Percentiles rank a stretch among this genome's conserved stretches.
Conservation (phyloP, 441 rosid species). For the Populus hybrid region DNA sequence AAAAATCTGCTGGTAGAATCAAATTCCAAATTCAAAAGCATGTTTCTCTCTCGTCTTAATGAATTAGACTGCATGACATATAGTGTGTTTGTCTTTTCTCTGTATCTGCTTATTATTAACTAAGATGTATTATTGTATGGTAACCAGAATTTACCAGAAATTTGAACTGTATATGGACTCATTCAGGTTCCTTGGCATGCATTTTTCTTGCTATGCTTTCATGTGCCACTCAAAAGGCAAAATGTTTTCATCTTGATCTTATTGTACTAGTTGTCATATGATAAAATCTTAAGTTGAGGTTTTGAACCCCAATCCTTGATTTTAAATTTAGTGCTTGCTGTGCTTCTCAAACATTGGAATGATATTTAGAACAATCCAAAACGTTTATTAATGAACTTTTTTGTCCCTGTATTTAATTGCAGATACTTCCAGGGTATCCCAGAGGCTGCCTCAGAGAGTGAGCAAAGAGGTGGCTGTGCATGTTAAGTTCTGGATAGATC, state of each 20-base stretch:
- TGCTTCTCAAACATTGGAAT: not conserved
- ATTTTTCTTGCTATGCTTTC: not conserved
- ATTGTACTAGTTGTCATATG: not conserved
- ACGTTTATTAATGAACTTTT: not conserved
- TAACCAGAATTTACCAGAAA: too few species aligned
- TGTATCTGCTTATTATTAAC: too few species aligned
- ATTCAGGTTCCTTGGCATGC: too few species aligned
- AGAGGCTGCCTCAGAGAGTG: slow-evolving; percentile 67
- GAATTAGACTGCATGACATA: too few species aligned
- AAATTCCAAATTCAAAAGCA: too few species aligned
- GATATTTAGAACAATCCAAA: not conserved
- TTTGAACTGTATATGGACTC: too few species aligned
- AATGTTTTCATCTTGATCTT: not conserved
- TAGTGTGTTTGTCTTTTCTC: not conserved
- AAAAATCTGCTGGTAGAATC: too few species aligned
- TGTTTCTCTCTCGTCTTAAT: too few species aligned
- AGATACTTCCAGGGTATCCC: slow-evolving; percentile 93
- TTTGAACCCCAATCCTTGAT: not conserved
- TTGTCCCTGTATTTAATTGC: slow-evolving; percentile 18
- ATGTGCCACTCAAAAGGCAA: not conserved
- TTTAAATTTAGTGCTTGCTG: not conserved
- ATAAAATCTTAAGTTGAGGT: not conserved
- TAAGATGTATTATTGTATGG: too few species aligned
- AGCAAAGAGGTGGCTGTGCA: slow-evolving; percentile 92
- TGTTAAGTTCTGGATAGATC: slow-evolving; percentile 42